Percentiles rank a stretch among this genome's conserved stretches.
Conservation (phyloP, 331 rosid species). For the Prunus yedoensis region DNA sequence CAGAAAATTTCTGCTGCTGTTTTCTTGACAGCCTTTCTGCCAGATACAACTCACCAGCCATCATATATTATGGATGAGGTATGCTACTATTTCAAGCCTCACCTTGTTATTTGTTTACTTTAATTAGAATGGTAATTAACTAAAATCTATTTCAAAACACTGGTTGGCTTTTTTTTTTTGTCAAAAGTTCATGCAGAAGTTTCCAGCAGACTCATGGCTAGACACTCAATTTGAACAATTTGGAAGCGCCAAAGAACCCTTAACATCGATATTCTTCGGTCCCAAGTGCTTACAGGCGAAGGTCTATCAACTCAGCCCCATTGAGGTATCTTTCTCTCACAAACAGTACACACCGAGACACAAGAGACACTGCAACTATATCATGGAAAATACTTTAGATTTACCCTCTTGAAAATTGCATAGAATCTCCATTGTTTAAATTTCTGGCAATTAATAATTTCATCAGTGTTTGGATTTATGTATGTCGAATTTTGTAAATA, state of each 20-base stretch:
- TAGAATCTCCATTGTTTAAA: no score
- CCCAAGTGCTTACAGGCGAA: slow-evolving; percentile 30
- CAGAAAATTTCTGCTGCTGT: no score
- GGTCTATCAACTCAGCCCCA: slow-evolving; percentile 55
- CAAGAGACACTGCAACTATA: background rate
- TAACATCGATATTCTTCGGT: slow-evolving; percentile 43
- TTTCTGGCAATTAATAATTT: no score
- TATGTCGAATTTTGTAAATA: no score
- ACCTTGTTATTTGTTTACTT: background rate
- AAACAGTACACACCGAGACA: slow-evolving; percentile 4
- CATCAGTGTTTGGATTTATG: no score
- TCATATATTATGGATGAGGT: slow-evolving; percentile 45
- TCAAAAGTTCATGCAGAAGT: slow-evolving; percentile 32
- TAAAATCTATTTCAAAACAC: background rate
- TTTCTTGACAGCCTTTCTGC: no score
- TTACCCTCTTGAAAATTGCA: no score
- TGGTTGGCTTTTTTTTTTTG: background rate
- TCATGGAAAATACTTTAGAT: background rate
- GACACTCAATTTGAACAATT: slow-evolving; percentile 30
- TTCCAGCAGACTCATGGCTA: slow-evolving; percentile 38
- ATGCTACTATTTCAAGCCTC: background rate
- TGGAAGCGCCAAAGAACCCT: slow-evolving; percentile 27
- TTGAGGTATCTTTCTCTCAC: slow-evolving; percentile 44
- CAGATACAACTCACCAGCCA: no score
- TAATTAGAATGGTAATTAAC: no score